Base-by-base conservation (phyloP, 2,329 filamentous ascomycete genomes). In the Colletotrichum lupini region DNA sequence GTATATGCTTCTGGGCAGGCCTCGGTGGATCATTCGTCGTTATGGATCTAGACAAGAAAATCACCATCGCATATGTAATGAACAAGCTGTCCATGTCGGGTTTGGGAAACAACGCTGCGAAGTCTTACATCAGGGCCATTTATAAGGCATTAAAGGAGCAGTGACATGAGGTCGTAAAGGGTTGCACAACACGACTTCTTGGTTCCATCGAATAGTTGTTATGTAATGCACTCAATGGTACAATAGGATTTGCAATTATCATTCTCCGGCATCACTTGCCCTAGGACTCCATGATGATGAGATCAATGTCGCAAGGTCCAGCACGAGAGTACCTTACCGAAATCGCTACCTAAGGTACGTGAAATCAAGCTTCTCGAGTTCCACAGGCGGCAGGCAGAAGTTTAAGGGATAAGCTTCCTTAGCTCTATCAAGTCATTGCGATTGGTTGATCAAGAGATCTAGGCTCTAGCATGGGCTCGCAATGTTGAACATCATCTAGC, bases 51-150 rank as follows among this genome's bases (percentile, higher is more conserved):
- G 82, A 86, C 32, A 76, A 80, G 7, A 76, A 78, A 37, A 76
- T 87, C 71, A 87, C 85, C 0, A 81, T 87, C 37, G 76, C 78
- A 0, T 87, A 87, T 78, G 78, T 79, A 4, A 86, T 87, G 84
- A 87, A 86, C 71, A 83, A 81, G 69, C 85, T 87, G 82, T 61
- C 30, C n/a, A 55, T 57, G 24, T 35, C 59, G 5, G 59, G 67
- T 1, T 9, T 69, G 3, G 67, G 53, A 2, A 57, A 64, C n/a
- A 57, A 26, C 5, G 60, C 60, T 14, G n/a, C 49, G 2, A 64
- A 65, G 52, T 22, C 35, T 7, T 65, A 68, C 12, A 12, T 37
- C 16, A 62, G 19, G 16, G 28, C n/a, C 5, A 46, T 58, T 4
- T 68, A 32, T 9, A n/a, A 19, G 32, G 22, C 58, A 1, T 8